Percentiles rank a stretch among this genome's conserved stretches.
These are phyloP conservation scores for Wallacemonas sp. DNA, from an alignment of 208 protist genomes.

Conservation along the genomic window DNA sequence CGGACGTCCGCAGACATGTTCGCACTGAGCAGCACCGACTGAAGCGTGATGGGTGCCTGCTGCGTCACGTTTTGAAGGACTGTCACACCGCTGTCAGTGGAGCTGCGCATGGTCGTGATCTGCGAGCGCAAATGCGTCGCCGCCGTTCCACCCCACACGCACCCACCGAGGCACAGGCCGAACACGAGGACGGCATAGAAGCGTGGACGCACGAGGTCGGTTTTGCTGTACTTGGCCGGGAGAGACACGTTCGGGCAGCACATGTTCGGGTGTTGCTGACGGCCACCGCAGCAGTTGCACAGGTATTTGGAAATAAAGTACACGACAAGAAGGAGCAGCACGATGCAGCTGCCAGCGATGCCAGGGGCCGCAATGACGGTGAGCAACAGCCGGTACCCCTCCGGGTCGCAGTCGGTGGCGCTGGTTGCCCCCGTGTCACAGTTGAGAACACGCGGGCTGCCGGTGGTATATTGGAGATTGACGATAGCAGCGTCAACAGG, in stretches of 20 bases:
- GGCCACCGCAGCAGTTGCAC: slow-evolving; percentile 54
- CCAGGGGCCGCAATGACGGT: neutral
- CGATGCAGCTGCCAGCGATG: slow-evolving; percentile 19
- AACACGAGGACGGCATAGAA: slow-evolving; percentile 26
- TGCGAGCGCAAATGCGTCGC: slow-evolving; percentile 12
- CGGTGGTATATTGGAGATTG: slow-evolving; percentile 30
- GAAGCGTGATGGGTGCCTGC: neutral
- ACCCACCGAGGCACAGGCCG: slow-evolving; percentile 20
- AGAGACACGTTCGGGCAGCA: slow-evolving; percentile 33
- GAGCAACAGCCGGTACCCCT: slow-evolving; percentile 18
- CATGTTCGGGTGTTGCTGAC: slow-evolving; percentile 36
- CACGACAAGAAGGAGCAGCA: slow-evolving; percentile 17
- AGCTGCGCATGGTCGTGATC: slow-evolving; percentile 1
- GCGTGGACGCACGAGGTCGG: slow-evolving; percentile 41
- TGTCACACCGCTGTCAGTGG: neutral
- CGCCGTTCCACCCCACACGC: slow-evolving; percentile 25
- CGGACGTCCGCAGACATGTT: neutral
- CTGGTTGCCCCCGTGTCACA: slow-evolving; percentile 17
- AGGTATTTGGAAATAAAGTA: slow-evolving; percentile 45
- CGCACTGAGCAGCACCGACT: neutral
- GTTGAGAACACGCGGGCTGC: slow-evolving; percentile 20
- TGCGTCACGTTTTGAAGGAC: neutral
- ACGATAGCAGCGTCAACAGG: neutral
- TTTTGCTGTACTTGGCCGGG: slow-evolving; percentile 40
- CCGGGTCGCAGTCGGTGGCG: slow-evolving; percentile 21